Percentiles rank a stretch among this genome's conserved stretches.
Evolutionary conservation across 176 grass and related monocot genomes (phyloP).

Genomic region (Areca catechu): DNA sequence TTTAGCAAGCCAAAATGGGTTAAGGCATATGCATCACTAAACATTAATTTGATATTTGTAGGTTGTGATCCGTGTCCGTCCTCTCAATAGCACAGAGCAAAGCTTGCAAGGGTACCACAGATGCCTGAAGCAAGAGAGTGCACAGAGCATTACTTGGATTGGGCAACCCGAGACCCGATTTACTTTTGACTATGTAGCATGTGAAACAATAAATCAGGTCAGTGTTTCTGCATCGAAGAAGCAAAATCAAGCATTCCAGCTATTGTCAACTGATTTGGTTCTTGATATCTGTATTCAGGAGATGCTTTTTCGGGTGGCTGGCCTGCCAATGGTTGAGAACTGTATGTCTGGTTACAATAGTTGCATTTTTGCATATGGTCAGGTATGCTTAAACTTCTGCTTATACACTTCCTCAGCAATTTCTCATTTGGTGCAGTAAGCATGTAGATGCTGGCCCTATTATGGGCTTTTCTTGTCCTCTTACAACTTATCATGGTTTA

Average conservation of each 20-base stretch:
- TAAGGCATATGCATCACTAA: too few species aligned
- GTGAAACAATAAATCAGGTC: conserved; percentile 93
- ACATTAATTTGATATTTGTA: conserved; percentile 13
- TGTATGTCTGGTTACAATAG: conserved; percentile 98
- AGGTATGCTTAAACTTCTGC: conserved; percentile 35
- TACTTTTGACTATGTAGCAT: conserved; percentile 88
- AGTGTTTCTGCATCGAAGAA: conserved; percentile 3
- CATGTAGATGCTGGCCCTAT: too few species aligned
- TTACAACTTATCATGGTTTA: background rate
- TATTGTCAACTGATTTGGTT: conserved; percentile 15
- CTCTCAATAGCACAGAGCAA: conserved; percentile 61
- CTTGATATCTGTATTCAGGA: conserved; percentile 41
- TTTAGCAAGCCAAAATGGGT: too few species aligned
- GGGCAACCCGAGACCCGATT: conserved; percentile 82
- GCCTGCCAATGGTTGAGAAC: conserved; percentile 98
- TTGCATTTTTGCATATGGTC: conserved; percentile 95
- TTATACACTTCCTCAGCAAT: background rate
- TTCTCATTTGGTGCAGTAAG: too few species aligned
- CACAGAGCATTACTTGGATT: conserved; percentile 81
- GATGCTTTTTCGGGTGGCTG: conserved; percentile 82
- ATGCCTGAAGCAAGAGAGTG: conserved; percentile 86
- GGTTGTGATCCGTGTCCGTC: conserved; percentile 85
- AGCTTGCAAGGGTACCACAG: conserved; percentile 49
- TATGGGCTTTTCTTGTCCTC: too few species aligned
- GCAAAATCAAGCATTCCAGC: conserved; percentile 5